phyloP scores from a whole-genome alignment of 2,329 filamentous ascomycete species.

The Hypocrella siamensis region DNA sequence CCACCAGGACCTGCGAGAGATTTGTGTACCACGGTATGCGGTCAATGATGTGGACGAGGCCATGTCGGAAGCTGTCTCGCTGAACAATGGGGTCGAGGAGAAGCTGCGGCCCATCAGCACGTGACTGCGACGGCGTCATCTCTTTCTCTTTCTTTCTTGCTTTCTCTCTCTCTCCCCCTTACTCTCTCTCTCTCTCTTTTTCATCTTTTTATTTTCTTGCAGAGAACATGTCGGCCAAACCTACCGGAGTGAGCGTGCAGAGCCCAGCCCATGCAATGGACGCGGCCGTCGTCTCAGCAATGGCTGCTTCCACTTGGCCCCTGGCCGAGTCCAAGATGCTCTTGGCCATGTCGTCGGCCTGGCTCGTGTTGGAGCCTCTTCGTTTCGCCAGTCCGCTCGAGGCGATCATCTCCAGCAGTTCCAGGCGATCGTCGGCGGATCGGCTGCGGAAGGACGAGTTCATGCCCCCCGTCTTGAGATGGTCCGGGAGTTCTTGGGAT shows the following conservation, averaged over 20 bases:
- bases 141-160: no score
- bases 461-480: slow-evolving; percentile 13
- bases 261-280: slow-evolving; percentile 20
- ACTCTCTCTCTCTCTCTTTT: no score
- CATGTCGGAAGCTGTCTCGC: slow-evolving; percentile 13
- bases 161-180: no score
- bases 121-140: background rate
- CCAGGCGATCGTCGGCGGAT: slow-evolving; percentile 11
- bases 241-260: slow-evolving; percentile 20
- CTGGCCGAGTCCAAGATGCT: slow-evolving; percentile 13
- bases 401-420: slow-evolving; percentile 15
- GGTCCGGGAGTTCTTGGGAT: slow-evolving; percentile 17
- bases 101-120: slow-evolving; percentile 10
- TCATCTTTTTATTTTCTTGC: background rate
- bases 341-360: slow-evolving; percentile 13
- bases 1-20: slow-evolving; percentile 11
- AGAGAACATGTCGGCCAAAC: no score
- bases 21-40: slow-evolving; percentile 20
- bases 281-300: slow-evolving; percentile 12
- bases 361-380: slow-evolving; percentile 12
- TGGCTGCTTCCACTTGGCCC: slow-evolving; percentile 10
- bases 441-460: slow-evolving; percentile 10
- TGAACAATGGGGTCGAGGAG: slow-evolving; percentile 19
- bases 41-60: slow-evolving; percentile 15
- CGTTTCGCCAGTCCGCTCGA: slow-evolving; percentile 14